Conservation (phyloP, 192 early-diverging fungal genomes). For the Coemansia sp. region DNA sequence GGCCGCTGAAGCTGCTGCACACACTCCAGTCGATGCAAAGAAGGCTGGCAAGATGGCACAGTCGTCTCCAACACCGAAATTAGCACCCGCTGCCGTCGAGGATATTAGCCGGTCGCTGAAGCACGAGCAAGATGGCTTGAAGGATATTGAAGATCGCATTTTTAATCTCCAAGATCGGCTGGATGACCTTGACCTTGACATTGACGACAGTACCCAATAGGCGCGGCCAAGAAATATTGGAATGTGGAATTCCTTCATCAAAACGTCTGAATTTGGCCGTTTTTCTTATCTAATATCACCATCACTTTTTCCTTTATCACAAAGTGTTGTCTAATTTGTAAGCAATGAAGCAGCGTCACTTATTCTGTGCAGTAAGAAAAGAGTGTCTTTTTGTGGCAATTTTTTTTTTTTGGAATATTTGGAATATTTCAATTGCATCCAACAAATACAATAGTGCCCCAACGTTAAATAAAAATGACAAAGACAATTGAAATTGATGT, state of each 20-base stretch:
- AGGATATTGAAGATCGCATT: conserved; percentile 39
- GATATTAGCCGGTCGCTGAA: conserved; percentile 29
- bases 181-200: conserved; percentile 7
- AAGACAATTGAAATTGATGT: background rate
- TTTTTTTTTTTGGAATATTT: background rate
- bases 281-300: background rate
- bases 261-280: background rate
- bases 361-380: background rate
- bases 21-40: background rate
- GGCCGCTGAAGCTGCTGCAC: background rate
- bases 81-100: conserved; percentile 21
- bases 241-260: background rate
- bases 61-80: conserved; percentile 1
- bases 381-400: background rate
- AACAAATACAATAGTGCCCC: background rate
- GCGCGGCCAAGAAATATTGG: background rate
- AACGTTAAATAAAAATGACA: background rate
- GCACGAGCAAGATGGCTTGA: conserved; percentile 25
- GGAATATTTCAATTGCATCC: background rate
- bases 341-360: background rate
- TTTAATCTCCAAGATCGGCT: conserved; percentile 33
- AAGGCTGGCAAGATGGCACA: conserved; percentile 16
- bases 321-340: background rate
- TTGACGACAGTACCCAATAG: background rate
- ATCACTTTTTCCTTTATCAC: background rate